Evolutionary conservation across 2,329 filamentous ascomycete genomes (phyloP).

Genomic region (Akanthomyces dipterigenus): DNA sequence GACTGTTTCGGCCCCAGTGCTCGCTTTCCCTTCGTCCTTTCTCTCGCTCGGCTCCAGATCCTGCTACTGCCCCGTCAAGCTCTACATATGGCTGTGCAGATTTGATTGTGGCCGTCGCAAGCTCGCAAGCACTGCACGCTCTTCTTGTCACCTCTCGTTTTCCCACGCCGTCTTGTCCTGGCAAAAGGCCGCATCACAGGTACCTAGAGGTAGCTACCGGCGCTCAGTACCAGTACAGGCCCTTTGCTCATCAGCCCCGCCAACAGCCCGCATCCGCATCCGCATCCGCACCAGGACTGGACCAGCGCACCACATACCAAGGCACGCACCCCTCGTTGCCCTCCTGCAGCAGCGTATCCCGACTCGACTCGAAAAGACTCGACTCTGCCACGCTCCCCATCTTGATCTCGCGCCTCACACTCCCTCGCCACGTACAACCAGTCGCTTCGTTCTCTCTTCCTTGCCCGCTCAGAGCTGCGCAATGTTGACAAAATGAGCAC

Average conservation of each 20-base stretch:
- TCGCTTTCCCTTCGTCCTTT: neutral
- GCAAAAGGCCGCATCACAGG: neutral
- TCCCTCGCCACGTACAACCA: neutral
- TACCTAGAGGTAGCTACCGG: too few species aligned
- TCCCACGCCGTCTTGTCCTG: neutral
- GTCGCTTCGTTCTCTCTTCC: neutral
- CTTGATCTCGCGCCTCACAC: neutral
- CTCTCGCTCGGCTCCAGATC: neutral
- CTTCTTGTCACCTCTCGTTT: neutral
- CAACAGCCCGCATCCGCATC: neutral
- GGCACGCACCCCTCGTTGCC: neutral
- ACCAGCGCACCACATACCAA: neutral
- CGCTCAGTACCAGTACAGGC: neutral
- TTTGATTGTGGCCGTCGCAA: neutral
- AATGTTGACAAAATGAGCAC: slow-evolving; percentile 13
- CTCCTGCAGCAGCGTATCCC: neutral
- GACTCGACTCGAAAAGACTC: slow-evolving; percentile 1
- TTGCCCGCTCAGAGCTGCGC: slow-evolving; percentile 13
- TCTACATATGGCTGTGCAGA: neutral
- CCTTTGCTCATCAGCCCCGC: slow-evolving; percentile 2
- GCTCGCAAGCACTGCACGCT: neutral
- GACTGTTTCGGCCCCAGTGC: neutral
- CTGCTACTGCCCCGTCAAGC: neutral
- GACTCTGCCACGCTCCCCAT: neutral
- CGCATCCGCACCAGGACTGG: neutral